phyloP scores from a whole-genome alignment of 371 early-diverging fungal genomes.

The Fennellomyces sp. region DNA sequence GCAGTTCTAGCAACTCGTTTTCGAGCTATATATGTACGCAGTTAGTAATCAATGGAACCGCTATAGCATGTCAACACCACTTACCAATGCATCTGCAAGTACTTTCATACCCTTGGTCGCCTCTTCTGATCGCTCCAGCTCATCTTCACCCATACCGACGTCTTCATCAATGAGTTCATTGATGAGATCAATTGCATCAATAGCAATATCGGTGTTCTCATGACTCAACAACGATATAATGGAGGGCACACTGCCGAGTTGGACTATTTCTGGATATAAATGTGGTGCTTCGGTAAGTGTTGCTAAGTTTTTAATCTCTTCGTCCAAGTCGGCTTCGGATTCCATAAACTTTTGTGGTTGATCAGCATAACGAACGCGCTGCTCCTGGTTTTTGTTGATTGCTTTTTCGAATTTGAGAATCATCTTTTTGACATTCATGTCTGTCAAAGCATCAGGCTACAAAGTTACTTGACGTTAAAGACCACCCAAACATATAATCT shows the following conservation, averaged over 20 bases:
- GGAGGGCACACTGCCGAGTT: constrained; percentile 66
- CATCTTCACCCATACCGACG: constrained; percentile 61
- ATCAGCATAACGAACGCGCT: constrained; percentile 82
- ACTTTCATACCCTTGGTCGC: constrained; percentile 68
- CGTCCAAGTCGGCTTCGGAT: constrained; percentile 93
- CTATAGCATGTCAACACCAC: too few relatives aligned
- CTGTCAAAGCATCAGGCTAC: constrained; percentile 62
- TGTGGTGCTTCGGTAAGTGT: constrained; percentile 81
- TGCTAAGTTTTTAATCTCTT: constrained; percentile 79
- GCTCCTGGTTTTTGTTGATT: constrained; percentile 84
- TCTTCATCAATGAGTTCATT: constrained; percentile 94
- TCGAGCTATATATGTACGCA: constrained; percentile 62
- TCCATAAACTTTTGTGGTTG: constrained; percentile 88
- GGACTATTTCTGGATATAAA: constrained; percentile 72
- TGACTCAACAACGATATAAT: constrained; percentile 82
- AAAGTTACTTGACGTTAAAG: too few relatives aligned
- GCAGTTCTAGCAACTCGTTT: constrained; percentile 71
- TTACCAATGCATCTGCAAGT: constrained; percentile 75
- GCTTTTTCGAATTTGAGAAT: constrained; percentile 85
- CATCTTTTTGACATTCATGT: constrained; percentile 70
- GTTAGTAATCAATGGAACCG: too few relatives aligned
- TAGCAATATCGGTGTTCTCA: constrained; percentile 92
- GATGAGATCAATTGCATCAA: constrained; percentile 79
- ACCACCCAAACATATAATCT: background rate
- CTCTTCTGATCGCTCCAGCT: constrained; percentile 65